A percentile compares a stretch with the other conserved stretches of the same genome.
Evolutionary conservation across 495 filamentous ascomycete genomes (phyloP).

Genomic region (Trichoderma orchidacearum): DNA sequence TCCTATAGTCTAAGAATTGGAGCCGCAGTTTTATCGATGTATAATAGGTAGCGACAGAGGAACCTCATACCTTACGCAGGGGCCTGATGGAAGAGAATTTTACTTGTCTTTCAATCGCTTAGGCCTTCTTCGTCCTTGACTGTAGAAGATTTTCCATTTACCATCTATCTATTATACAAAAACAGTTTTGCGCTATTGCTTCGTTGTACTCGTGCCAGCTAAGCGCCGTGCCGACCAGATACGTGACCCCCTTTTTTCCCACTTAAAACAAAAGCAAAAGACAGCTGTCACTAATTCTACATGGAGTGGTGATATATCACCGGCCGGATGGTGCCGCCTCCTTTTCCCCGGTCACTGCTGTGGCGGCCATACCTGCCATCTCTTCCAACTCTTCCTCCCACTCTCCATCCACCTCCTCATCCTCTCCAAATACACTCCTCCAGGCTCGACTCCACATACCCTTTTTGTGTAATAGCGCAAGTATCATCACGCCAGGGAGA

Average conservation of each 20-base stretch:
- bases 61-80: neutral
- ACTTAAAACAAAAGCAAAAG: neutral
- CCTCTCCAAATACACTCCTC: conserved; percentile 48
- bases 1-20: neutral
- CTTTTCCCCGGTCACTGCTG: neutral
- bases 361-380: conserved; percentile 3
- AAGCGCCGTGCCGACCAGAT: neutral
- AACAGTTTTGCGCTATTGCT: neutral
- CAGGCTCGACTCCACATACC: conserved; percentile 82
- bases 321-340: neutral
- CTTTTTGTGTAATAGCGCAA: conserved; percentile 90
- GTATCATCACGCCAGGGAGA: conserved; percentile 75
- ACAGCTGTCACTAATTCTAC: conserved; percentile 4
- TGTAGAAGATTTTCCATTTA: neutral
- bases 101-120: neutral
- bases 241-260: neutral
- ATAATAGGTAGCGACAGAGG: neutral
- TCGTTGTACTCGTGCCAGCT: neutral
- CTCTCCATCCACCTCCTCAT: conserved; percentile 30
- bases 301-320: neutral
- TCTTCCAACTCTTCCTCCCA: conserved; percentile 11
- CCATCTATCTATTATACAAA: neutral
- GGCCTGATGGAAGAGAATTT: neutral
- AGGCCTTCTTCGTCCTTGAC: neutral
- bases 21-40: neutral